Conservation (phyloP, 2,329 filamentous ascomycete genomes). For the Hirsutella thompsonii region DNA sequence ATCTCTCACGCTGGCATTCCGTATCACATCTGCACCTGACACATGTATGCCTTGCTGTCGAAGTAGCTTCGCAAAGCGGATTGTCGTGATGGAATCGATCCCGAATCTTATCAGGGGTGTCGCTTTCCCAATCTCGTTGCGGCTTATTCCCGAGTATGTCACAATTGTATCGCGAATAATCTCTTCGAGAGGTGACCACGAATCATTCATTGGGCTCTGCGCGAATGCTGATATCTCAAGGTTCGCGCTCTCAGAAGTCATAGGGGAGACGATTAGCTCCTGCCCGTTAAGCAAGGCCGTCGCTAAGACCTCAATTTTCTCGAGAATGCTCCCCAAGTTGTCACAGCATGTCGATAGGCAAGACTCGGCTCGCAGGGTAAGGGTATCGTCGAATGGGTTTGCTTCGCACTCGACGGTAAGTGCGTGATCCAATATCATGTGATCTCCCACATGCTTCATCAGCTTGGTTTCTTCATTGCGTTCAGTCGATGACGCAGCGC, state of each 20-base stretch:
- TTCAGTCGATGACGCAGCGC: neutral
- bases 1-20: slow-evolving; percentile 15
- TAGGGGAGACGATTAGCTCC: neutral
- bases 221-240: neutral
- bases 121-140: slow-evolving; percentile 10
- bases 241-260: neutral
- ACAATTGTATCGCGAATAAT: neutral
- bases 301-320: neutral
- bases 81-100: slow-evolving; percentile 19
- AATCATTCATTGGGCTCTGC: neutral
- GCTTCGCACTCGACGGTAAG: neutral
- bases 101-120: slow-evolving; percentile 19
- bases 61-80: slow-evolving; percentile 17
- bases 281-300: neutral
- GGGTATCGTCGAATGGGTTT: neutral
- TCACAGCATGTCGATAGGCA: neutral
- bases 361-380: neutral
- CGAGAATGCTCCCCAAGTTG: neutral
- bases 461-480: neutral
- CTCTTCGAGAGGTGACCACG: slow-evolving; percentile 1
- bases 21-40: slow-evolving; percentile 21
- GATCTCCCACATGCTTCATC: neutral
- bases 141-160: neutral
- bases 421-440: neutral
- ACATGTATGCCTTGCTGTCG: slow-evolving; percentile 13